Evolutionary conservation across 225 moss, liverwort and hornwort genomes (phyloP), one percentile per base, ranked within the genome.

Genomic region (Pseudoscleropodium purum): DNA sequence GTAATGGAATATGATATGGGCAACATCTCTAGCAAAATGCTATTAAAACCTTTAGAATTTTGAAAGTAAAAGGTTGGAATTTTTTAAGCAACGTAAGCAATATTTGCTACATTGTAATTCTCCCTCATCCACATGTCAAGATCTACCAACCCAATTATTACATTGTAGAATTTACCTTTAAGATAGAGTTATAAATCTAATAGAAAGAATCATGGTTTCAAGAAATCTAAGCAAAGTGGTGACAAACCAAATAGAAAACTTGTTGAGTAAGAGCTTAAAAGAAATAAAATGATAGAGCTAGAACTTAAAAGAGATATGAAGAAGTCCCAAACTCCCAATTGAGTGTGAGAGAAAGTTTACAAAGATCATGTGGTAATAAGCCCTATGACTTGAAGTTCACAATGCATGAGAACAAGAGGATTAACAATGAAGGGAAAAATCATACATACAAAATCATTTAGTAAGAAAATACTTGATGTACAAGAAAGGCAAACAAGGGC

Each of bases 111-210:
- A 54, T 3, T 77, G 3, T 2, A 37, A 13, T 10, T 29, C 0
- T 36, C 36, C 8, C 54, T 54, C 36, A 52, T 5, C 23, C 11
- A 4, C 1, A 0, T 54, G 3, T 24, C 0, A 2, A 1, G 2
- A 34, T 34, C 34, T 77, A 33, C 5, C 19, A 75, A 75, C 2
- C 2, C 1, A 51, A 34, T 51, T 76, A 34, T 51, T 76, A 13
- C 5, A 51, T 33, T 21, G 8, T 21, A 34, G 2, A 51, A 2
- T 51, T 49, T 33, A 21, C 6, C 7, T 33, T 20, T 13, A 51
- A 33, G 1, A 49, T 51, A 33, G 8, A 52, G 14, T 76, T 76
- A 5, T 4, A 34, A 52, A 56, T 56, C 3, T n/a, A 79, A 17
- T 25, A 0, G 79, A 37, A 37, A 56, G 8, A 56, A 3, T 56